Percentiles rank a stretch among this genome's conserved stretches.
Evolutionary conservation across 768 basidiomycete genomes (phyloP).

Genomic region (Collybiopsis luxurians): DNA sequence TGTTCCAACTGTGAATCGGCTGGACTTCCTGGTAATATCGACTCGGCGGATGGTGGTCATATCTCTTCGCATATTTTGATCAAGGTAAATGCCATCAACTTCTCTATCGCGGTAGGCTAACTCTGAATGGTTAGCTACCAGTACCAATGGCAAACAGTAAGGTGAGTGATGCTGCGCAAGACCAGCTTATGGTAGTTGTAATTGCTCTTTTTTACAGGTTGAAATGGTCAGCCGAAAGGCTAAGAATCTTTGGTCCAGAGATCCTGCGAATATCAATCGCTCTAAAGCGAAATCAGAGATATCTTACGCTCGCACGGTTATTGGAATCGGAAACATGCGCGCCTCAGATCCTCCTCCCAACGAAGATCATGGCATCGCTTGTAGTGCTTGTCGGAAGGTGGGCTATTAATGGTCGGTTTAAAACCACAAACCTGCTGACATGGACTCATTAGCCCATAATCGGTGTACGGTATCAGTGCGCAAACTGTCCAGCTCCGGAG

Average conservation of each 20-base stretch:
- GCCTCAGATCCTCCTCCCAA: constrained; percentile 25
- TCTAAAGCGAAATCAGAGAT: constrained; percentile 47
- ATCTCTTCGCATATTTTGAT: constrained; percentile 89
- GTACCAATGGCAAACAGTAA: constrained; percentile 73
- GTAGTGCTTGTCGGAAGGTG: constrained; percentile 61
- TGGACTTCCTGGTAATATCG: constrained; percentile 79
- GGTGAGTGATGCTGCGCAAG: constrained; percentile 30
- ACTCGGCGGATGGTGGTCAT: constrained; percentile 75
- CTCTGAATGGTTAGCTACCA: constrained; percentile 63
- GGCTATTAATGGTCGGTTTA: constrained; percentile 12
- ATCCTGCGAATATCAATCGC: constrained; percentile 60
- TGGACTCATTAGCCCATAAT: constrained; percentile 63
- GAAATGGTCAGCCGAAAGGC: constrained; percentile 75
- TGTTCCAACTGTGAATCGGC: constrained; percentile 87
- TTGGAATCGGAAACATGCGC: constrained; percentile 46
- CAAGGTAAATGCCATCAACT: constrained; percentile 52
- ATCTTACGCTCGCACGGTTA: constrained; percentile 64
- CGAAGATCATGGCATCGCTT: constrained; percentile 57
- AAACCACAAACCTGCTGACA: not conserved
- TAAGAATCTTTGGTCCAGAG: constrained; percentile 72
- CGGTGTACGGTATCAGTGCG: constrained; percentile 87
- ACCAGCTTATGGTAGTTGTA: not conserved
- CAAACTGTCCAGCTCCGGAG: constrained; percentile 79
- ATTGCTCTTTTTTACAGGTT: constrained; percentile 26
- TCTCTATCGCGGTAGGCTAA: not conserved